Percentiles rank a stretch among this genome's conserved stretches.
These are phyloP conservation scores for Rhodotorula babjevae DNA, from an alignment of 768 basidiomycete species.

Conservation along the genomic window DNA sequence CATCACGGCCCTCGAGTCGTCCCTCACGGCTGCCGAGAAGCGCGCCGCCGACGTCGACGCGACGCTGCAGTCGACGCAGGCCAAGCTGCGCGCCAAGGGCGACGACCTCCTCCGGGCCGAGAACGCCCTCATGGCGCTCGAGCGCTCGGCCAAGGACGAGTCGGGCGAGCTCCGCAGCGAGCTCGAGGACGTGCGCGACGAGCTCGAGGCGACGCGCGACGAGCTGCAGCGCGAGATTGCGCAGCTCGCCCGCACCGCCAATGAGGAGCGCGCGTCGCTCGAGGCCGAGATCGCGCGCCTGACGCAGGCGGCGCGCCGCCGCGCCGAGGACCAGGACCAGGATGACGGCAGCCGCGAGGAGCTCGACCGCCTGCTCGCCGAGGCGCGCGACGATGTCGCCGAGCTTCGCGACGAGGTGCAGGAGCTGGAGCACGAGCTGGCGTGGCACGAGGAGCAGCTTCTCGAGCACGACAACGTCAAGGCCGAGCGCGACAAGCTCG, in stretches of 20 bases:
- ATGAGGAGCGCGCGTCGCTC: not conserved
- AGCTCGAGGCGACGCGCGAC: conserved; percentile 16
- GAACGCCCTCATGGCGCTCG: conserved; percentile 21
- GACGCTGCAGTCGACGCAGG: not conserved
- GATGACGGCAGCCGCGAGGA: conserved; percentile 8
- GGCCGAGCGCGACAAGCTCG: not conserved
- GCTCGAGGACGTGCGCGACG: conserved; percentile 12
- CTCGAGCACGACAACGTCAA: not conserved
- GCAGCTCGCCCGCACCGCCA: not conserved
- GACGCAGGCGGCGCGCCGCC: not conserved
- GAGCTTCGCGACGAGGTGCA: not conserved
- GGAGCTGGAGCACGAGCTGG: conserved; percentile 26
- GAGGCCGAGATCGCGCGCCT: not conserved
- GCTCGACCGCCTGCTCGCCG: conserved; percentile 6
- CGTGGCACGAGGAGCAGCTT: conserved; percentile 20
- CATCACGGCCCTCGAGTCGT: not conserved
- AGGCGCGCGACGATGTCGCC: not conserved
- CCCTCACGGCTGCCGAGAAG: not conserved
- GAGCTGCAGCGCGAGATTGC: conserved; percentile 7
- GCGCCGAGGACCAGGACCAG: conserved; percentile 2
- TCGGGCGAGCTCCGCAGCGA: not conserved
- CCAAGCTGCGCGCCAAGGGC: conserved; percentile 4
- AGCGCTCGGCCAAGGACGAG: conserved; percentile 4
- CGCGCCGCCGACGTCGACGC: not conserved
- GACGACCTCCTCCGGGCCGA: conserved; percentile 17